phyloP scores from a whole-genome alignment of 2,329 filamentous ascomycete species.

The Akanthomyces lecanii region DNA sequence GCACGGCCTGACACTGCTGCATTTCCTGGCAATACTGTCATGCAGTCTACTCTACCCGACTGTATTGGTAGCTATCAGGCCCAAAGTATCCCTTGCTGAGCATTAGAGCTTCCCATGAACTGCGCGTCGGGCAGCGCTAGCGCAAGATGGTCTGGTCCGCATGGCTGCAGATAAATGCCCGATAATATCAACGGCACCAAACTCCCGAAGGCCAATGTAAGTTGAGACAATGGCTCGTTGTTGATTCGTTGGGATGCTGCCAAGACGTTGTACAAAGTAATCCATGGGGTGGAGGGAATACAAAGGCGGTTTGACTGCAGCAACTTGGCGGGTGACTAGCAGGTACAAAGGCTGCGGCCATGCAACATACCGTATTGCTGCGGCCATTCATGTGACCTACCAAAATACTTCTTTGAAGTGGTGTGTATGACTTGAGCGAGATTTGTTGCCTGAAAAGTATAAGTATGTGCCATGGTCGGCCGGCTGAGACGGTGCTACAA shows the following conservation, averaged over 20 bases:
- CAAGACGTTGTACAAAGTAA: not conserved
- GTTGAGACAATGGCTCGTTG: not conserved
- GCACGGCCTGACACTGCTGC: not conserved
- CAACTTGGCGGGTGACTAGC: not conserved
- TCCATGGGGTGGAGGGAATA: not conserved
- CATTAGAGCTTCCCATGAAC: not conserved
- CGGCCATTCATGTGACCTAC: not conserved
- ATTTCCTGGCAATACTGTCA: not conserved
- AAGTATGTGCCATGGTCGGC: not conserved
- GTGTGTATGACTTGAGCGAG: not conserved
- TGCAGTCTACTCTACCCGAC: not conserved
- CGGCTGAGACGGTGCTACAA: not conserved
- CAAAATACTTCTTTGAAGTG: not conserved
- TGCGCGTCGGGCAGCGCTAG: not conserved
- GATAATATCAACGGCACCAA: not conserved
- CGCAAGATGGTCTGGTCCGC: not conserved
- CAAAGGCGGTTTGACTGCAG: not conserved
- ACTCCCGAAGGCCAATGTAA: not conserved
- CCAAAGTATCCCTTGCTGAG: not conserved
- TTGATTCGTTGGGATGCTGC: not conserved
- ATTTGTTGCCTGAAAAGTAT: not conserved
- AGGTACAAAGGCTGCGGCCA: not conserved
- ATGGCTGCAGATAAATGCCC: not conserved
- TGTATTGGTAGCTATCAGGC: not conserved
- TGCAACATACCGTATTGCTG: not conserved